Conservation (phyloP, 176 grass and related monocot genomes). For the Zoysia japonica region DNA sequence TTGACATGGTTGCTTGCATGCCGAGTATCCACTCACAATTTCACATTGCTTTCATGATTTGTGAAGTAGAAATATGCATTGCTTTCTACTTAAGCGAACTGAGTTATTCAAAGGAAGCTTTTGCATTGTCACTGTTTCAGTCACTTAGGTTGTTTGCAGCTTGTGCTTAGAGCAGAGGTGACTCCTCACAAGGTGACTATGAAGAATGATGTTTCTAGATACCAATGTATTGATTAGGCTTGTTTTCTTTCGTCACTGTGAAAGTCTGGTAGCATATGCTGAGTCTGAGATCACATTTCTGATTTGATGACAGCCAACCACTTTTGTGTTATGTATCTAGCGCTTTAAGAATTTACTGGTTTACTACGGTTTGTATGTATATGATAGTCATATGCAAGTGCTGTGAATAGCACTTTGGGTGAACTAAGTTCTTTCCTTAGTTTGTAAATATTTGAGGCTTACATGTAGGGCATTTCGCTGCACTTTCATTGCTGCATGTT, state of each 20-base stretch:
- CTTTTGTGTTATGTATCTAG: background rate
- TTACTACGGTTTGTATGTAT: background rate
- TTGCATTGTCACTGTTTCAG: conserved; percentile 13
- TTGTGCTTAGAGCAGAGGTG: conserved; percentile 11
- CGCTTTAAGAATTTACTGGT: background rate
- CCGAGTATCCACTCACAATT: background rate
- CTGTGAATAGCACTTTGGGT: background rate
- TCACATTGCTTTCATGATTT: background rate
- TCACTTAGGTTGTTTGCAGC: background rate
- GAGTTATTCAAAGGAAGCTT: background rate
- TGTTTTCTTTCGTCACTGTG: background rate
- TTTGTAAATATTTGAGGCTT: background rate
- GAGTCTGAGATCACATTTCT: background rate
- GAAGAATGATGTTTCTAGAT: background rate
- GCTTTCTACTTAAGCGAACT: conserved; percentile 5
- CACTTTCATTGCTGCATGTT: conserved; percentile 13
- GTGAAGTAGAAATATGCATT: background rate
- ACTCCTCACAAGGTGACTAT: background rate
- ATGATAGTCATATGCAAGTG: background rate
- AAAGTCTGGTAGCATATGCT: background rate
- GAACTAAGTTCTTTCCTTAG: background rate
- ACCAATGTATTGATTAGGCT: background rate
- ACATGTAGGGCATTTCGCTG: conserved; percentile 16
- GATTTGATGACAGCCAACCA: background rate
- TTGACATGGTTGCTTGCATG: background rate